These are phyloP conservation scores for Grosmannia huntii DNA, from an alignment of 2,329 filamentous ascomycete species.

Conservation along the genomic window DNA sequence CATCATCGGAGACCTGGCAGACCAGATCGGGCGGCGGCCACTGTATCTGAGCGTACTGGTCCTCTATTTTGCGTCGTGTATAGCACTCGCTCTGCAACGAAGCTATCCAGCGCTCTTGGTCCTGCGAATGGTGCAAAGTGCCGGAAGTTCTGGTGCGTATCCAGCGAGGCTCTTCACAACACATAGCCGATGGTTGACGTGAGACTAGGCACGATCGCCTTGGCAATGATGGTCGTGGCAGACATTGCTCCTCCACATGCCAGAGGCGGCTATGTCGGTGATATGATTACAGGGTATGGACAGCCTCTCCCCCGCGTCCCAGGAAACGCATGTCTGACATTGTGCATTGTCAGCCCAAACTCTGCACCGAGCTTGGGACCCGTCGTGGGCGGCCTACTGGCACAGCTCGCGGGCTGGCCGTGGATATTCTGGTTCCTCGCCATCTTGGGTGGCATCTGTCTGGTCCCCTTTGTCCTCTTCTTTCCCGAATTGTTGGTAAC, in stretches of 20 bases:
- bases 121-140: background rate
- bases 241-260: background rate
- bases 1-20: background rate
- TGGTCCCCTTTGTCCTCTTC: constrained; percentile 12
- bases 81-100: background rate
- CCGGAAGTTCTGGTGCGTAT: background rate
- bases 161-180: background rate
- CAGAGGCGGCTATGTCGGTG: background rate
- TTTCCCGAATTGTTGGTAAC: constrained; percentile 22
- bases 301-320: background rate
- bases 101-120: background rate
- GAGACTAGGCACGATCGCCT: background rate
- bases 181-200: background rate
- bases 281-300: background rate
- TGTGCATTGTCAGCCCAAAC: background rate
- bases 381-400: constrained; percentile 22
- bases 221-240: background rate
- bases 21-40: background rate
- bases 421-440: constrained; percentile 27
- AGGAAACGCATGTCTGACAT: too few relatives aligned
- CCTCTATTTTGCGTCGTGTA: background rate
- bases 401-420: constrained; percentile 21
- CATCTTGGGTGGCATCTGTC: constrained; percentile 17
- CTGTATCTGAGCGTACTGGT: background rate
- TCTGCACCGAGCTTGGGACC: constrained; percentile 15